phyloP scores from a whole-genome alignment of 495 filamentous ascomycete species.

The Hyaloscypha finlandica region DNA sequence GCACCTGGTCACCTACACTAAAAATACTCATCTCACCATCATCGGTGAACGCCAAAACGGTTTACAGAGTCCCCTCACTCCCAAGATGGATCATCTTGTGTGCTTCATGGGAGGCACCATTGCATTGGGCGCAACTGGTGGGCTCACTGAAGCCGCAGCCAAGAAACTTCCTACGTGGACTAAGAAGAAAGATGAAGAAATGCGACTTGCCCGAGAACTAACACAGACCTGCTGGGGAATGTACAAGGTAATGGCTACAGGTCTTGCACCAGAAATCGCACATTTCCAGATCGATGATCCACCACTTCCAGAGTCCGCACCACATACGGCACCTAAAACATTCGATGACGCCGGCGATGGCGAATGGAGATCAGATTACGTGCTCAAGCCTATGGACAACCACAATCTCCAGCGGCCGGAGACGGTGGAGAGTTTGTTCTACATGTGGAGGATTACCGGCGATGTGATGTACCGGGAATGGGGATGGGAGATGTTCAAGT shows the following conservation, averaged over 20 bases:
- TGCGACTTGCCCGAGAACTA: constrained; percentile 81
- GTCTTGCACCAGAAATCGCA: constrained; percentile 88
- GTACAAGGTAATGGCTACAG: constrained; percentile 84
- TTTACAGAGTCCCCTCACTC: constrained; percentile 60
- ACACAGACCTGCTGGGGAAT: constrained; percentile 98
- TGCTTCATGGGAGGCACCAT: constrained; percentile 98
- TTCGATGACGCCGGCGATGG: constrained; percentile 53
- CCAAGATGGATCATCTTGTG: constrained; percentile 98
- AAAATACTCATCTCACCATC: constrained; percentile 76
- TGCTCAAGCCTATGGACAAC: constrained; percentile 70
- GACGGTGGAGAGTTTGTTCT: constrained; percentile 91
- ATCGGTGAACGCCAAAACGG: constrained; percentile 84
- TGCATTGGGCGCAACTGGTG: constrained; percentile 83
- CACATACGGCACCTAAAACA: constrained; percentile 46
- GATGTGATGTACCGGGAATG: constrained; percentile 89
- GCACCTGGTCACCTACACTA: constrained; percentile 86
- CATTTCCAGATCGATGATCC: constrained; percentile 77
- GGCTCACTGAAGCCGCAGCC: constrained; percentile 70
- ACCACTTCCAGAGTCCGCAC: constrained; percentile 55
- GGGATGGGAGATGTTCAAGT: constrained; percentile 98
- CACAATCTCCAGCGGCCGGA: constrained; percentile 98
- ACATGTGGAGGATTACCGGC: constrained; percentile 98
- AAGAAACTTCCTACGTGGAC: constrained; percentile 71
- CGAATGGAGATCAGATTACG: constrained; percentile 72
- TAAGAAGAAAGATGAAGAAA: constrained; percentile 79